phyloP scores from a whole-genome alignment of 352 stramenopile species.

The Thalassiosira ordinaria region DNA sequence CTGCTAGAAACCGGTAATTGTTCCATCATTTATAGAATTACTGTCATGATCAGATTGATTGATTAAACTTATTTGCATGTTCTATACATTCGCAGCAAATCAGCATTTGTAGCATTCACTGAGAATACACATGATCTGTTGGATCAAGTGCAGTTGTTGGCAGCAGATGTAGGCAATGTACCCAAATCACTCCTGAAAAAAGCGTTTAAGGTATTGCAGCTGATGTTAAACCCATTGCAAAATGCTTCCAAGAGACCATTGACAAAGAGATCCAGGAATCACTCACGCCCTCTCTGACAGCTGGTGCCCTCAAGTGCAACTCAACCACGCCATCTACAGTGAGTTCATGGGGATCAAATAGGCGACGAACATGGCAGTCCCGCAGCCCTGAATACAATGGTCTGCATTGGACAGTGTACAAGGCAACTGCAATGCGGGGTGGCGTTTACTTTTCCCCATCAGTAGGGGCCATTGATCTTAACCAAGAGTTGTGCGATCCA shows the following conservation, averaged over 20 bases:
- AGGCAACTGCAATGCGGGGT: conserved; percentile 35
- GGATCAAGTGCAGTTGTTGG: conserved; percentile 52
- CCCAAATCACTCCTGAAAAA: conserved; percentile 34
- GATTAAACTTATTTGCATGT: not conserved
- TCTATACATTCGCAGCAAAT: not conserved
- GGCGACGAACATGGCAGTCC: conserved; percentile 19
- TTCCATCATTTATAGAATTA: not conserved
- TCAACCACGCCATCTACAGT: conserved; percentile 34
- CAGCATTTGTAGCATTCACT: conserved; percentile 30
- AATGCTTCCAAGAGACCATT: too few relatives aligned
- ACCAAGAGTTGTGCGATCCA: conserved; percentile 59
- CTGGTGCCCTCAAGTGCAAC: conserved; percentile 41
- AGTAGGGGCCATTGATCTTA: conserved; percentile 52
- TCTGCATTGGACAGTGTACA: conserved; percentile 41
- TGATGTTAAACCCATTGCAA: conserved; percentile 40
- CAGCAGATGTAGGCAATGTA: conserved; percentile 23
- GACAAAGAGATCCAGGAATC: conserved; percentile 29
- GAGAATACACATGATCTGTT: conserved; percentile 47
- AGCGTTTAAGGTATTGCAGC: conserved; percentile 21
- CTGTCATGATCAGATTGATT: too few relatives aligned
- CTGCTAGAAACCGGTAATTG: conserved; percentile 13
- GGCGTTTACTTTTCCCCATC: conserved; percentile 47
- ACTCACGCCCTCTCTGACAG: conserved; percentile 24
- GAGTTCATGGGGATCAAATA: conserved; percentile 52
- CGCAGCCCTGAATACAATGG: conserved; percentile 44